Conservation (phyloP, 208 protist species). For the Trypanosoma boissoni region DNA sequence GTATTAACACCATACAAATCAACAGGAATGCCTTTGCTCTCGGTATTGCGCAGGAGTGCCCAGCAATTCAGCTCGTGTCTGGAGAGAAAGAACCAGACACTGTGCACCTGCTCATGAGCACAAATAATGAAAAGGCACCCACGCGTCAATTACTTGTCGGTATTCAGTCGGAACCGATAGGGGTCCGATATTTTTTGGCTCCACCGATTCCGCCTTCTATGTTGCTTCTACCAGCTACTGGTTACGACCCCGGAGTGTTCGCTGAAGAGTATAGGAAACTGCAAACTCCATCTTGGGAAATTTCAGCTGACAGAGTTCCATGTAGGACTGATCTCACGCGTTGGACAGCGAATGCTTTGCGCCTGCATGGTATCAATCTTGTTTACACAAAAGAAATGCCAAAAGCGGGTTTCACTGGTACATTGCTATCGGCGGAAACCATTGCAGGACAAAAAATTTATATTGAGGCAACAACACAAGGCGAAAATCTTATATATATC, state of each 20-base stretch:
- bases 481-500: conserved; percentile 27
- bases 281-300: conserved; percentile 33
- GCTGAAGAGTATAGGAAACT: conserved; percentile 25
- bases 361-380: conserved; percentile 50
- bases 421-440: conserved; percentile 57
- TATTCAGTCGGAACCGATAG: conserved; percentile 46
- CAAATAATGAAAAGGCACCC: conserved; percentile 42
- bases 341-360: conserved; percentile 43
- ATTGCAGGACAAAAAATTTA: conserved; percentile 34
- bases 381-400: conserved; percentile 35
- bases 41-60: conserved; percentile 54
- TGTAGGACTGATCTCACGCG: conserved; percentile 20
- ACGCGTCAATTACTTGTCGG: conserved; percentile 46
- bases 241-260: conserved; percentile 28
- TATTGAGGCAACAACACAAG: conserved; percentile 35
- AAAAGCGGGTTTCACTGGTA: conserved; percentile 7
- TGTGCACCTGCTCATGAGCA: conserved; percentile 29
- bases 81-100: conserved; percentile 30
- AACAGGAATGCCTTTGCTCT: conserved; percentile 70
- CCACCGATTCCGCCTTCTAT: conserved; percentile 47
- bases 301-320: conserved; percentile 30
- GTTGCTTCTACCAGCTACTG: conserved; percentile 55
- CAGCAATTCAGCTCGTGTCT: conserved; percentile 28
- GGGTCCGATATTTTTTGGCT: conserved; percentile 53
- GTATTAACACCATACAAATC: conserved; percentile 45